A percentile compares a stretch with the other conserved stretches of the same genome.
Evolutionary conservation across 768 basidiomycete genomes (phyloP).

Genomic region (Trametes cubensis): DNA sequence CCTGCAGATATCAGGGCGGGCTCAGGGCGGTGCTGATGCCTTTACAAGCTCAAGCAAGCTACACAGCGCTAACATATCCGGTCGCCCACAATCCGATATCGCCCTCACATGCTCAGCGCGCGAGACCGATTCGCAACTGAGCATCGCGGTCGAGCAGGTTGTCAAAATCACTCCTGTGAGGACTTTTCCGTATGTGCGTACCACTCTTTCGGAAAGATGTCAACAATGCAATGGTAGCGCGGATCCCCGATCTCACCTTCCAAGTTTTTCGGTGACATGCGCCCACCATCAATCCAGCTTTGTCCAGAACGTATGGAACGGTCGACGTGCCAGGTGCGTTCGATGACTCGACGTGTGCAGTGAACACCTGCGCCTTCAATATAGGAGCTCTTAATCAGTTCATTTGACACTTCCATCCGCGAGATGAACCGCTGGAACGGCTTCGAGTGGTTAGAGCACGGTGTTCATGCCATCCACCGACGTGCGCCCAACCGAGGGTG

Average conservation of each 20-base stretch:
- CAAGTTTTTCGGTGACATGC: background rate
- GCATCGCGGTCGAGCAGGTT: background rate
- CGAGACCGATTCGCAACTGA: constrained; percentile 13
- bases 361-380: background rate
- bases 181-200: background rate
- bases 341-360: background rate
- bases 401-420: background rate
- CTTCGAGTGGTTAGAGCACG: background rate
- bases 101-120: background rate
- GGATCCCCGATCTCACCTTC: background rate
- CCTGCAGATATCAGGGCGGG: background rate
- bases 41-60: background rate
- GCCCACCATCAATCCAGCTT: background rate
- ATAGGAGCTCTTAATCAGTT: background rate
- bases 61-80: constrained; percentile 2
- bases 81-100: background rate
- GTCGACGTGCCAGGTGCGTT: too few species aligned
- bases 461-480: background rate
- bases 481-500: background rate
- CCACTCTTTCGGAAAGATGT: constrained; percentile 1
- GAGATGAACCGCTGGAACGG: background rate
- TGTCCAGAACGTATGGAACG: background rate
- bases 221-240: background rate
- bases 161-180: background rate
- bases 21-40: background rate